Conservation (phyloP, 495 filamentous ascomycete genomes). For the Pyrenopolyporus hunteri region DNA sequence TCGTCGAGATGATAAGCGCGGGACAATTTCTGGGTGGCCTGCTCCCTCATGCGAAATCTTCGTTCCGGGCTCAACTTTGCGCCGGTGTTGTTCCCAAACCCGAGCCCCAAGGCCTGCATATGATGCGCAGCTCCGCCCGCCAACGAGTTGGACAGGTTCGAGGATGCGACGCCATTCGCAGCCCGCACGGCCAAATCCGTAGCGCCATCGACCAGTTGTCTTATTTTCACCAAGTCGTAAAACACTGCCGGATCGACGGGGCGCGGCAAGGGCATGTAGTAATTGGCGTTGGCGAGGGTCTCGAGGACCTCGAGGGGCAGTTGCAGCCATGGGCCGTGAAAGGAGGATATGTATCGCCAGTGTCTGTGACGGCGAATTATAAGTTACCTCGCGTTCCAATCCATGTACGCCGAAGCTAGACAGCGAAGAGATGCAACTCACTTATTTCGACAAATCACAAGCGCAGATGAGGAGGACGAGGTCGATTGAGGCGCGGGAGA, state of each 20-base stretch:
- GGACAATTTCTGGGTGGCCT: conserved; percentile 75
- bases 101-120: conserved; percentile 64
- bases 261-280: conserved; percentile 72
- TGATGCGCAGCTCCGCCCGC: conserved; percentile 60
- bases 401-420: conserved; percentile 4
- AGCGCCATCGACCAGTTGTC: conserved; percentile 76
- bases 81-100: conserved; percentile 61
- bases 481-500: conserved; percentile 48
- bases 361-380: conserved; percentile 56
- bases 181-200: conserved; percentile 77
- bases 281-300: conserved; percentile 77
- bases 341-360: conserved; percentile 83
- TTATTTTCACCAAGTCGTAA: conserved; percentile 81
- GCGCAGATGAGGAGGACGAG: conserved; percentile 57
- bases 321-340: conserved; percentile 87
- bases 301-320: conserved; percentile 81
- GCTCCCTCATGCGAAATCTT: conserved; percentile 75
- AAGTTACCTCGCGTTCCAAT: conserved; percentile 17
- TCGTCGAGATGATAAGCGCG: conserved; percentile 79
- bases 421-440: conserved; percentile 44
- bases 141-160: conserved; percentile 57
- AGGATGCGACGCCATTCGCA: conserved; percentile 70
- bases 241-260: conserved; percentile 82
- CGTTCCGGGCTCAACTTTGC: conserved; percentile 74
- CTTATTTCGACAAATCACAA: conserved; percentile 78